Evolutionary conservation across 1,284 basidiomycete species (phyloP), one percentile per base, ranked within the genome.

Genomic region (Pseudozyma sp.): DNA sequence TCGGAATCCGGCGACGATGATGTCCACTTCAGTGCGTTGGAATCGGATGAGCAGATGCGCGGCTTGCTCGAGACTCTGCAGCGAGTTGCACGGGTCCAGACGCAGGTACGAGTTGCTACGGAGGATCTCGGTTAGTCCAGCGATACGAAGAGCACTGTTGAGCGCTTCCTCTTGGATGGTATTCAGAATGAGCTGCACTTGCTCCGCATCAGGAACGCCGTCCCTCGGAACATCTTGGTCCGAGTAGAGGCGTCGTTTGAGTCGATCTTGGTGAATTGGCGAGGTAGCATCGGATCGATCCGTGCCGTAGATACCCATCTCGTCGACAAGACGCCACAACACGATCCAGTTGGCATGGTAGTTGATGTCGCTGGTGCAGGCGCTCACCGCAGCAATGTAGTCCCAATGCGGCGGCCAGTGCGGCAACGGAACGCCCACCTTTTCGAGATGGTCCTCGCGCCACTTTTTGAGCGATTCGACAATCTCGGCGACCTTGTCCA

Each of bases 331-430:
- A 3, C 82, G 79, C 54, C 85, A 80, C 24, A 86, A 76, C 8
- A 86, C 76, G 46, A 87, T 81, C 86, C 94, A 96, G 88, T 94
- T 90, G 75, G 56, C 89, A 85, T 97, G 94, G 82, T 92, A 94
- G 42, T 91, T 92, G 48, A 93, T 91, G 83, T 97, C 94, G 78
- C 91, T 92, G 17, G 91, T 90, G 77, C 92, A 90, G 4, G 90
- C 89, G 37, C 88, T 89, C 31, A 92, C 89, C 2, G 90, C 93
- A 46, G 91, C 91, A 37, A 94, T 90, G 79, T 96, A 97, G 80
- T 94, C 92, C 94, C 94, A 95, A 65, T 91, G 89, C 3, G 89
- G 88, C 53, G 91, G 90, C 85, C 93, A 92, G 58, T 88, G 89
- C 43, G 73, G 74, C 35, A 69, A 47, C 3, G 94, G 94, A 30